These are phyloP conservation scores for Pyrrhoderma noxium DNA, from an alignment of 1,284 basidiomycete genomes.

Conservation along the genomic window DNA sequence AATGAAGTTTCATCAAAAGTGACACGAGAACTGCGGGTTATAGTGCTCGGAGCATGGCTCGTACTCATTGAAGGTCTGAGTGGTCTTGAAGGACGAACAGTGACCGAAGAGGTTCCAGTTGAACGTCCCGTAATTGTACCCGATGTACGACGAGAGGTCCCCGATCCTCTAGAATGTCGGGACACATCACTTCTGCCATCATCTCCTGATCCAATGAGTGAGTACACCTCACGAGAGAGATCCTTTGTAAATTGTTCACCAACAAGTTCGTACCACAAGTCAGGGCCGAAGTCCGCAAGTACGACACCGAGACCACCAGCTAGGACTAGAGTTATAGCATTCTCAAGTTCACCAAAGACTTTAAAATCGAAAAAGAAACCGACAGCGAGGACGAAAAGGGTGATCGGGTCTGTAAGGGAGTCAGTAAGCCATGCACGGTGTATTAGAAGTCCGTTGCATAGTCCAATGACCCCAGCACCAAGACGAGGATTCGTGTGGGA, in stretches of 20 bases:
- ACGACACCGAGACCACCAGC: conserved; percentile 65
- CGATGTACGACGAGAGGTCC: conserved; percentile 7
- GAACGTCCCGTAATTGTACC: conserved; percentile 1
- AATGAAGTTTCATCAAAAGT: conserved; percentile 18
- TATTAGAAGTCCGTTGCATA: conserved; percentile 70
- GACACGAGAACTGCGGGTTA: conserved; percentile 14
- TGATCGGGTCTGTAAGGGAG: conserved; percentile 50
- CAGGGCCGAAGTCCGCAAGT: conserved; percentile 57
- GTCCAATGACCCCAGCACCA: conserved; percentile 52
- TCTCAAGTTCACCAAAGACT: conserved; percentile 49
- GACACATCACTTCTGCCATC: conserved; percentile 4
- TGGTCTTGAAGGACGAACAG: conserved; percentile 7
- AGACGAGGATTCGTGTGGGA: conserved; percentile 26
- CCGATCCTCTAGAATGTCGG: background rate
- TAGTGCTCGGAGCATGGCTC: conserved; percentile 3
- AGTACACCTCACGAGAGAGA: conserved; percentile 47
- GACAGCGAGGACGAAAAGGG: conserved; percentile 55
- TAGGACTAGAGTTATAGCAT: conserved; percentile 50
- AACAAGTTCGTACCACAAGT: conserved; percentile 52
- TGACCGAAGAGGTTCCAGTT: conserved; percentile 14
- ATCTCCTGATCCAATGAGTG: conserved; percentile 32
- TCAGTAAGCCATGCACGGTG: conserved; percentile 57
- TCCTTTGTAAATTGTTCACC: conserved; percentile 31
- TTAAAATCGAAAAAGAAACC: conserved; percentile 62
- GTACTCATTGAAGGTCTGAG: background rate